These are phyloP conservation scores for Beta lomatogona DNA, from an alignment of 179 eudicot genomes.

Conservation along the genomic window DNA sequence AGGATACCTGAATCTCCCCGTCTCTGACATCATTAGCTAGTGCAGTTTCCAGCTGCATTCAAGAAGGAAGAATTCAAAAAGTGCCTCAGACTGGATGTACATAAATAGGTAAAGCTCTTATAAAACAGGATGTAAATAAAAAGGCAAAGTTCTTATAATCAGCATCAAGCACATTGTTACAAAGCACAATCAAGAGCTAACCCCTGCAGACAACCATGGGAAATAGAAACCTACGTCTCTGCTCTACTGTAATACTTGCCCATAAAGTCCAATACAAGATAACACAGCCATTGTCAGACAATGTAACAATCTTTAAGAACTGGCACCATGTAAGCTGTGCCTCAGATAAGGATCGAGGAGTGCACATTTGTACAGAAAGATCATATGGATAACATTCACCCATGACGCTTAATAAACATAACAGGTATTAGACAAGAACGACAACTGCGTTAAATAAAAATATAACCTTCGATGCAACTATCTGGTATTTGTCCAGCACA, in stretches of 20 bases:
- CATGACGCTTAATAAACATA: background rate
- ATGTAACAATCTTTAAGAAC: background rate
- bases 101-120: background rate
- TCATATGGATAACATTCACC: background rate
- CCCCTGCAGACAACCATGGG: background rate
- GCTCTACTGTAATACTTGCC: background rate
- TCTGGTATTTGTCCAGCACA: slow-evolving; percentile 83
- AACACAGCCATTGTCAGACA: background rate
- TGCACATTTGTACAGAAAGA: background rate
- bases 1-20: slow-evolving; percentile 77
- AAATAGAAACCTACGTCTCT: background rate
- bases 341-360: background rate
- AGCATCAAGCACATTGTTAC: background rate
- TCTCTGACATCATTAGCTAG: slow-evolving; percentile 60
- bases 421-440: background rate
- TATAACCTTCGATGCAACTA: slow-evolving; percentile 73
- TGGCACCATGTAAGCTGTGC: background rate
- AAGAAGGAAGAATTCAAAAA: slow-evolving; percentile 3
- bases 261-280: slow-evolving; percentile 2
- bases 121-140: background rate
- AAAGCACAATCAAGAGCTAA: background rate
- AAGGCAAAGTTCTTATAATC: background rate
- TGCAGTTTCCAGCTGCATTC: slow-evolving; percentile 68
- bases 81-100: slow-evolving; percentile 14
- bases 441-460: background rate